phyloP scores from a whole-genome alignment of 2,329 filamentous ascomycete species.

The Penicillium sp. region DNA sequence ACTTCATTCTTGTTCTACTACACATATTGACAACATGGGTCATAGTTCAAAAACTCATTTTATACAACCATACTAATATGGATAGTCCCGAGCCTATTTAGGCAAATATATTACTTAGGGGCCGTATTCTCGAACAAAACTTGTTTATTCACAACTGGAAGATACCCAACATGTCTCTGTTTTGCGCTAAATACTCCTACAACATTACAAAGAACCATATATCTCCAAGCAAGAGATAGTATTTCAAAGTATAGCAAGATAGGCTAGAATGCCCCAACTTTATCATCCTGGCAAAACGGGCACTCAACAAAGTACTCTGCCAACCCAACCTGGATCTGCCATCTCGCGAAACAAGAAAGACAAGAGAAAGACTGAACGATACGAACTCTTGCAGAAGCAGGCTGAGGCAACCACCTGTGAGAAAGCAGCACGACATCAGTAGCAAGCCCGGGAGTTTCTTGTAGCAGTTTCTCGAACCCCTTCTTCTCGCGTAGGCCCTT shows the following conservation, averaged over 20 bases:
- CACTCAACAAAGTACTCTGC: not conserved
- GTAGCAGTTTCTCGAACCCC: not conserved
- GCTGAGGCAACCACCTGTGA: not conserved
- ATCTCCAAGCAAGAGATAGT: not conserved
- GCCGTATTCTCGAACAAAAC: not conserved
- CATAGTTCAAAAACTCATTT: no score
- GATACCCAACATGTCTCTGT: not conserved
- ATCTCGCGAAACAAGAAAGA: not conserved
- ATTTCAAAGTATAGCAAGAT: not conserved
- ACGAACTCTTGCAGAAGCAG: not conserved
- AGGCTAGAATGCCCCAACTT: not conserved
- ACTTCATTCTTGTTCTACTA: no score
- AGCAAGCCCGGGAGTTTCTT: not conserved
- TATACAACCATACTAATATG: no score
- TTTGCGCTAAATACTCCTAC: not conserved
- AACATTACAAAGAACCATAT: not conserved
- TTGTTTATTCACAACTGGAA: not conserved
- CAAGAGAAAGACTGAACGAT: not conserved
- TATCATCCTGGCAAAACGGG: not conserved
- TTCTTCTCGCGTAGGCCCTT: not conserved
- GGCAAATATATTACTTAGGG: not conserved
- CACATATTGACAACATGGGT: no score
- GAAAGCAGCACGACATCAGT: slow-evolving; percentile 2
- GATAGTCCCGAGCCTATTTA: no score
- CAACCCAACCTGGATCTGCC: not conserved